These are phyloP conservation scores for Biancaea sappan DNA, from an alignment of 306 rosid species.

Conservation along the genomic window DNA sequence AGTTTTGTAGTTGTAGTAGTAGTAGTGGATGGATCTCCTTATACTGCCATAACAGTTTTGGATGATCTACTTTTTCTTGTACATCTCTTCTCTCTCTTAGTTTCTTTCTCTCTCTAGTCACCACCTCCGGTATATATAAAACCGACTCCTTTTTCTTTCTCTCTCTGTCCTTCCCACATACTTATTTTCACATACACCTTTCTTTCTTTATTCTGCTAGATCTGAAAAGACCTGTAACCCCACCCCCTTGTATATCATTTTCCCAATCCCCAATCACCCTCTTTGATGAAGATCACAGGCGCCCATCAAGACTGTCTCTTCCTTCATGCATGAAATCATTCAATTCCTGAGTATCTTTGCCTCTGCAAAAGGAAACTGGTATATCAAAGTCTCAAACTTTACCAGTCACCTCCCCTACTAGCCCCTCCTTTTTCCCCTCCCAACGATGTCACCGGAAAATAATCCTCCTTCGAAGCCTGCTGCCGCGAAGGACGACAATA, in stretches of 20 bases:
- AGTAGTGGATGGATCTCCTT: constrained; percentile 31
- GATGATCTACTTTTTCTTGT: constrained; percentile 36
- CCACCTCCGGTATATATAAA: not conserved
- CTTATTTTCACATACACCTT: constrained; percentile 8
- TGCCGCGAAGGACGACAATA: constrained; percentile 21
- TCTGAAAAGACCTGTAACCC: constrained; percentile 37
- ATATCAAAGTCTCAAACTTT: not conserved
- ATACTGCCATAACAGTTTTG: constrained; percentile 46
- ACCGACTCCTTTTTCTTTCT: constrained; percentile 24
- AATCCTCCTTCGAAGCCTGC: constrained; percentile 33
- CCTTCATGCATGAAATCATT: constrained; percentile 62
- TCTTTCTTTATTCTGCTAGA: constrained; percentile 46
- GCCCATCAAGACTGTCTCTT: constrained; percentile 45
- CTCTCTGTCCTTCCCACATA: constrained; percentile 27
- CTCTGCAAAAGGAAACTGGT: constrained; percentile 58
- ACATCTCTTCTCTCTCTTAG: constrained; percentile 8
- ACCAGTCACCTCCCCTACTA: too few relatives aligned
- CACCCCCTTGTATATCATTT: constrained; percentile 36
- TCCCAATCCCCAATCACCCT: constrained; percentile 35
- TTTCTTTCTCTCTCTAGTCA: not conserved
- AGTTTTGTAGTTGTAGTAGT: constrained; percentile 27
- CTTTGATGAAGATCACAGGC: constrained; percentile 81
- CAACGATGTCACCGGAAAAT: constrained; percentile 56
- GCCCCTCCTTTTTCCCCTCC: not conserved
- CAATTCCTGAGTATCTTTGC: constrained; percentile 52